These are phyloP conservation scores for Leishmania arabica DNA, from an alignment of 208 protist genomes.

Conservation along the genomic window DNA sequence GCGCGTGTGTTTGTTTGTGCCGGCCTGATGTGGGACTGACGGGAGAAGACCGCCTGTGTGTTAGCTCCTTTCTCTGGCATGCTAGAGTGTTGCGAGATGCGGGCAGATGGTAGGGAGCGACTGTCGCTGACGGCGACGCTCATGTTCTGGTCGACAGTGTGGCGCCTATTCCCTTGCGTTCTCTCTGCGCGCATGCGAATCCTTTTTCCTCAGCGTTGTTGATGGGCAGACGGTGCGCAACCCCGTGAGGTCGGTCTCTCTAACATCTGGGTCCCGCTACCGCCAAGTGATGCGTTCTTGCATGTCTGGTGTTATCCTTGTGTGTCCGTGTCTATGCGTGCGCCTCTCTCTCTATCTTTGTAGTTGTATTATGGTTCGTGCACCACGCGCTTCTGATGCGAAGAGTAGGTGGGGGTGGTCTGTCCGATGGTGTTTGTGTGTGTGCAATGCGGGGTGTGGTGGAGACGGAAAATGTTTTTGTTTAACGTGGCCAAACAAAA, in stretches of 20 bases:
- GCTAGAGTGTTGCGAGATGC: not conserved
- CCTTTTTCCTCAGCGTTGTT: not conserved
- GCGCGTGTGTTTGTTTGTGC: not conserved
- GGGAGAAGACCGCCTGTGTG: not conserved
- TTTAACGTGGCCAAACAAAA: too few relatives aligned
- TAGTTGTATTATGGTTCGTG: not conserved
- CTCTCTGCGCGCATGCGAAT: not conserved
- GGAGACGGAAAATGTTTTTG: too few relatives aligned
- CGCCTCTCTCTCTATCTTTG: not conserved
- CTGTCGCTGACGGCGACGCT: not conserved
- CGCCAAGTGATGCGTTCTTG: not conserved
- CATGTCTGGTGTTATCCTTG: not conserved
- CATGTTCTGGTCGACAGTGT: not conserved
- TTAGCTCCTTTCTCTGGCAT: not conserved
- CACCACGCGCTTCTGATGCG: too few relatives aligned
- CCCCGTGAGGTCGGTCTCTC: not conserved
- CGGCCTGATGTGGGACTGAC: not conserved
- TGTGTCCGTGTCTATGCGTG: not conserved
- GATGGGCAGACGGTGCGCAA: not conserved
- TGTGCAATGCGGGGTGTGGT: too few relatives aligned
- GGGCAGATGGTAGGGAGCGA: not conserved
- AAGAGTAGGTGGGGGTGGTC: too few relatives aligned
- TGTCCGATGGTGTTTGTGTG: too few relatives aligned
- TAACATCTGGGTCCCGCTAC: not conserved
- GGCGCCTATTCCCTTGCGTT: too few relatives aligned